A percentile compares a stretch with the other conserved stretches of the same genome.
Conservation (phyloP, 2,329 filamentous ascomycete genomes). For the Paramyrothecium sp. region DNA sequence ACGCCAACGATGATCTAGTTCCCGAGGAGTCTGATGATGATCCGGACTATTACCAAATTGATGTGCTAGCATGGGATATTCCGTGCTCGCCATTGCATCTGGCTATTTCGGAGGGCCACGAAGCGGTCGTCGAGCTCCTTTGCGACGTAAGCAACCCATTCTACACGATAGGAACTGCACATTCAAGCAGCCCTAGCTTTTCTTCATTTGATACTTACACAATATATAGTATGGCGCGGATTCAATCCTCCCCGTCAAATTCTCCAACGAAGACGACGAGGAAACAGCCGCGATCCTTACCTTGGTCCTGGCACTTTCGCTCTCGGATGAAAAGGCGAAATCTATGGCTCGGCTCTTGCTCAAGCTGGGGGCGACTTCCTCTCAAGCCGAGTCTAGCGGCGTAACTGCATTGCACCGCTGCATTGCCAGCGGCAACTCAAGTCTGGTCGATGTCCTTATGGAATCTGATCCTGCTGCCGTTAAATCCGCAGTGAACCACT, state of each 20-base stretch:
- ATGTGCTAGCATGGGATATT: constrained; percentile 77
- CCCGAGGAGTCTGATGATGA: constrained; percentile 59
- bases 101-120: constrained; percentile 72
- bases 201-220: constrained; percentile 2
- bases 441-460: constrained; percentile 48
- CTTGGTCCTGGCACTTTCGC: constrained; percentile 63
- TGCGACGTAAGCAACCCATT: constrained; percentile 47
- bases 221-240: constrained; percentile 69
- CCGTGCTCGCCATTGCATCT: constrained; percentile 74
- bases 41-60: constrained; percentile 77
- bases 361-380: constrained; percentile 67
- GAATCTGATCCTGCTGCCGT: constrained; percentile 59
- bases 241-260: constrained; percentile 71
- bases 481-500: constrained; percentile 65
- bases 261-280: constrained; percentile 46
- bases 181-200: not conserved
- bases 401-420: constrained; percentile 67
- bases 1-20: constrained; percentile 36
- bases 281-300: constrained; percentile 65
- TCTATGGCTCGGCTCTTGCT: constrained; percentile 66
- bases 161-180: not conserved
- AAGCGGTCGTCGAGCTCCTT: constrained; percentile 66
- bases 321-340: constrained; percentile 62
- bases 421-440: constrained; percentile 46
- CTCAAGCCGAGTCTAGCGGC: constrained; percentile 67